Base-by-base conservation (phyloP, 768 basidiomycete species). In the Boletus fagicola region DNA sequence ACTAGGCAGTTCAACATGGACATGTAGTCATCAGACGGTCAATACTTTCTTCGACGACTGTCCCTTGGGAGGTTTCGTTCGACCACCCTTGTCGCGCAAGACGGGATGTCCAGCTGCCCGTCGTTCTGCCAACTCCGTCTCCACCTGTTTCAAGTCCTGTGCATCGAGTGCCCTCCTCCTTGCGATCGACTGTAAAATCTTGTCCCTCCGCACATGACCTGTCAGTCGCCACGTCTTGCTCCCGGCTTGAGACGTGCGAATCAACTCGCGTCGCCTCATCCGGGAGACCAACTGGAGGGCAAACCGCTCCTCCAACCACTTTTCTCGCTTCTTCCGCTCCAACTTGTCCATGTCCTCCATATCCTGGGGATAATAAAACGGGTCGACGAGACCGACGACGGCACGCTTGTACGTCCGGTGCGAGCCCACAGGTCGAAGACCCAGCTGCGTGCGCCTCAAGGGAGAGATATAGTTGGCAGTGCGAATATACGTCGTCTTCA, bases 281-380 rank as follows among this genome's bases (percentile, higher is more conserved):
- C 56, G 73, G 50, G 64, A 77, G 70, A 62, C 83, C 69, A 66
- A 72, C 43, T 66, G 60, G 38, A 72, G 57, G 13, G 66, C 73
- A 70, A 90, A 90, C 56, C 80, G 76, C 16, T 82, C 74, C 65
- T 91, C 84, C 45, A 93, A 65, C 80, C 80, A 84, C 44, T 82
- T 76, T 72, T 85, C 78, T 26, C 86, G 78, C 61, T 77, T 75
- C 64, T 74, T 71, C 58, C 82, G 78, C 59, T 85, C 80, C 49
- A 78, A 72, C n/a, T 63, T 67, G 50, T 64, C 68, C 87, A 96
- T 90, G 70, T 93, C 93, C 66, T 90, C 91, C 58, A 86, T 57
- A 46, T 87, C 83, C 53, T 82, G 83, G 0, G 94, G 94, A 69
- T 94, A 96, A 76, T 95, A 93, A 78, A 98, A 98, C 2, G 94